phyloP scores from a whole-genome alignment of 768 basidiomycete genomes.

The Neoboletus magnificus region DNA sequence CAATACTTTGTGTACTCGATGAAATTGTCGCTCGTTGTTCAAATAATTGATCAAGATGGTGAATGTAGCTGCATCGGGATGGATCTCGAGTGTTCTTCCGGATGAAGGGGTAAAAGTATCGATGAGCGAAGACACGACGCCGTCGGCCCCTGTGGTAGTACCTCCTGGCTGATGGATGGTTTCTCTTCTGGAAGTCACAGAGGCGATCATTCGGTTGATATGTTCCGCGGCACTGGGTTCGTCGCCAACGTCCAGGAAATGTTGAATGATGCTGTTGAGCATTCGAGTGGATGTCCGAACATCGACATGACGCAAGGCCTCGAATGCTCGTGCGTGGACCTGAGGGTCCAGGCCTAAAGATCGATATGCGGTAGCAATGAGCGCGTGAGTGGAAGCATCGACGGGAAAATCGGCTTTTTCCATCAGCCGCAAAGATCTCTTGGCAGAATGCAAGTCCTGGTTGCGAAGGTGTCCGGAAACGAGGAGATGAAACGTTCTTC shows the following conservation, averaged over 20 bases:
- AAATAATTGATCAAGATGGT: conserved; percentile 59
- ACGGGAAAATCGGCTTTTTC: conserved; percentile 48
- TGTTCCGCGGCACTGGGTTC: conserved; percentile 43
- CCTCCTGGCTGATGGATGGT: conserved; percentile 14
- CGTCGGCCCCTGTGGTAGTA: conserved; percentile 33
- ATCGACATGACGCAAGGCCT: conserved; percentile 42
- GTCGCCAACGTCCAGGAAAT: conserved; percentile 56
- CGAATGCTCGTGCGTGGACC: conserved; percentile 52
- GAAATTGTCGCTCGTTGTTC: conserved; percentile 41
- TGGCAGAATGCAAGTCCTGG: conserved; percentile 55
- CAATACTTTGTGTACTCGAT: conserved; percentile 45
- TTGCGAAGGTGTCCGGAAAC: conserved; percentile 69
- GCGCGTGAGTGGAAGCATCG: conserved; percentile 56
- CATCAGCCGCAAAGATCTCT: conserved; percentile 55
- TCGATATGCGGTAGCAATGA: conserved; percentile 57
- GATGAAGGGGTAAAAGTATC: not conserved
- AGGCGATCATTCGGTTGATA: conserved; percentile 52
- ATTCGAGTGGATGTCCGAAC: conserved; percentile 43
- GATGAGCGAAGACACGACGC: conserved; percentile 13
- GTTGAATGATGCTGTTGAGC: conserved; percentile 68
- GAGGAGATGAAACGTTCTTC: conserved; percentile 67
- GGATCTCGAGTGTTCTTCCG: conserved; percentile 16
- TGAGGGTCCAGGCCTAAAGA: conserved; percentile 54
- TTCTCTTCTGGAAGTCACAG: conserved; percentile 24
- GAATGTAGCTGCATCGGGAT: conserved; percentile 59